Conservation (phyloP, 1,284 basidiomycete species). For the Cutaneotrichosporon mucoides region DNA sequence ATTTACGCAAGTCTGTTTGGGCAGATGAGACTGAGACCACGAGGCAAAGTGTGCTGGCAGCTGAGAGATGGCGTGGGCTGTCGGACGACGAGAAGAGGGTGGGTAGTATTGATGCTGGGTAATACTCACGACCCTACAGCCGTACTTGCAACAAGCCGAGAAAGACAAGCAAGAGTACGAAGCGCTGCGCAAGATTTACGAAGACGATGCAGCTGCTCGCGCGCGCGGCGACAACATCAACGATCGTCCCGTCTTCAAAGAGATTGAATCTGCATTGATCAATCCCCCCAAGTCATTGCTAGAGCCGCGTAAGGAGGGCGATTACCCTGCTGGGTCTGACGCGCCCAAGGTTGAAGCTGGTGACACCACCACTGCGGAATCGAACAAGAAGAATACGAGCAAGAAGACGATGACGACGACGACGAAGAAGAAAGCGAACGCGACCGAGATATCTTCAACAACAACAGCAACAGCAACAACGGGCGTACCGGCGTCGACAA, state of each 20-base stretch:
- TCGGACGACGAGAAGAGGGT: slow-evolving; percentile 88
- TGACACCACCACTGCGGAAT: slow-evolving; percentile 2
- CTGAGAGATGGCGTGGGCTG: slow-evolving; percentile 86
- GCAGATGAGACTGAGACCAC: slow-evolving; percentile 92
- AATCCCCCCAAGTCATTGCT: slow-evolving; percentile 21
- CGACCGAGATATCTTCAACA: neutral
- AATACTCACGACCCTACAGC: slow-evolving; percentile 52
- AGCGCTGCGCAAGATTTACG: slow-evolving; percentile 69
- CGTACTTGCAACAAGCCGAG: slow-evolving; percentile 83
- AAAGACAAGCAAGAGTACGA: slow-evolving; percentile 91
- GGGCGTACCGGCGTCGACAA: slow-evolving; percentile 10
- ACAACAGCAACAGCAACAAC: slow-evolving; percentile 2
- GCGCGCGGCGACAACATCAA: slow-evolving; percentile 54
- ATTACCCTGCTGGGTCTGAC: slow-evolving; percentile 9
- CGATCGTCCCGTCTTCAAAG: slow-evolving; percentile 54
- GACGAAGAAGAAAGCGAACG: neutral
- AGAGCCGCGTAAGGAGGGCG: slow-evolving; percentile 10
- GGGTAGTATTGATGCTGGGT: slow-evolving; percentile 26
- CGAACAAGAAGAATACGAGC: neutral
- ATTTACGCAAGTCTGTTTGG: slow-evolving; percentile 72
- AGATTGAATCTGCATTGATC: slow-evolving; percentile 18
- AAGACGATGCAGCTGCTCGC: slow-evolving; percentile 64
- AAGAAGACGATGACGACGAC: neutral
- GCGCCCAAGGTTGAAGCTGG: slow-evolving; percentile 9
- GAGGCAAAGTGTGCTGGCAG: slow-evolving; percentile 88